Evolutionary conservation across 257 asterid genomes (phyloP).

Genomic region (Osmanthus fragrans): DNA sequence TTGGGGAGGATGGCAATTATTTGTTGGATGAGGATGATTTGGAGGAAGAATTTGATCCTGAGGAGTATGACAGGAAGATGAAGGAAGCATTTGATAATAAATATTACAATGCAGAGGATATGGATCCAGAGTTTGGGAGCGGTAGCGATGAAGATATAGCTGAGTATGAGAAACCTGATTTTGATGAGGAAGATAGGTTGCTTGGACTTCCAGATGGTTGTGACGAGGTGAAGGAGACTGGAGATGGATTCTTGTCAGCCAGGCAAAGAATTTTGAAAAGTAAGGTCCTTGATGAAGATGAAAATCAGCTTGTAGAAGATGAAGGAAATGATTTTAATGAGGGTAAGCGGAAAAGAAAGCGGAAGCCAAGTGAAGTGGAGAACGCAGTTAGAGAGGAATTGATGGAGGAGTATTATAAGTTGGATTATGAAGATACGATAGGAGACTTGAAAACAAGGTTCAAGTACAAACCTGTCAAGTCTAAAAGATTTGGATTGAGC

Average conservation of each 20-base stretch:
- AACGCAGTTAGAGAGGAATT: slow-evolving; percentile 37
- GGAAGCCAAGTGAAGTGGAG: slow-evolving; percentile 33
- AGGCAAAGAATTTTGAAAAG: slow-evolving; percentile 52
- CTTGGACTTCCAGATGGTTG: slow-evolving; percentile 77
- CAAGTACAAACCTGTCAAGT: slow-evolving; percentile 43
- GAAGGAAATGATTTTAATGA: slow-evolving; percentile 27
- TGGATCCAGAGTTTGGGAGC: slow-evolving; percentile 63
- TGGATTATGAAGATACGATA: slow-evolving; percentile 50
- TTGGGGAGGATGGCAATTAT: slow-evolving; percentile 43
- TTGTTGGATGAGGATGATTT: slow-evolving; percentile 63
- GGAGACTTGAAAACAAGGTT: slow-evolving; percentile 56
- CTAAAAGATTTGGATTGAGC: slow-evolving; percentile 39
- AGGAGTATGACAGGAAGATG: slow-evolving; percentile 79
- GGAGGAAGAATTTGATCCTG: slow-evolving; percentile 78
- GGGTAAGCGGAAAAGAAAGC: slow-evolving; percentile 40
- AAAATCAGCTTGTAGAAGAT: not conserved
- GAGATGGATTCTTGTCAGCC: slow-evolving; percentile 49
- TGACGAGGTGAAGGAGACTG: slow-evolving; percentile 44
- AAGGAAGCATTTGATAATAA: slow-evolving; percentile 54
- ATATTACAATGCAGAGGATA: slow-evolving; percentile 68
- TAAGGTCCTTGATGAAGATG: slow-evolving; percentile 25
- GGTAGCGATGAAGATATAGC: slow-evolving; percentile 48
- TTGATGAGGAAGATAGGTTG: slow-evolving; percentile 80
- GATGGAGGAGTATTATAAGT: slow-evolving; percentile 51
- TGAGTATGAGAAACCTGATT: slow-evolving; percentile 65